A percentile compares a stretch with the other conserved stretches of the same genome.
Conservation (phyloP, 2,329 filamentous ascomycete genomes). For the Phyllosticta capitalensis region DNA sequence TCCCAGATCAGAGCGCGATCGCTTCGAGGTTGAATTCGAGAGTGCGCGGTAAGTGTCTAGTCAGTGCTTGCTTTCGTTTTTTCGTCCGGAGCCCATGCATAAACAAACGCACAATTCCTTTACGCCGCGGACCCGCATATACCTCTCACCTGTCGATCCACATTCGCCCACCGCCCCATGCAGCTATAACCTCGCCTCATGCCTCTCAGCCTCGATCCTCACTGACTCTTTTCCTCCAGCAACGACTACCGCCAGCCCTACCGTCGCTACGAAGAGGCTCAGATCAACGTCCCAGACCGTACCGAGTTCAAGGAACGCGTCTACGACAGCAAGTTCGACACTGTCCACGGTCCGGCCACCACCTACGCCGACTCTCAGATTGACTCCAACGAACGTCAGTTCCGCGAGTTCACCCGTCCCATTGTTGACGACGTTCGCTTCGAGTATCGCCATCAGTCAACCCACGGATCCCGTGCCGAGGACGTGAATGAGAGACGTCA, state of each 20-base stretch:
- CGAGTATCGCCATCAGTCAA: slow-evolving; percentile 12
- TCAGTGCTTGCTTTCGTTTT: neutral
- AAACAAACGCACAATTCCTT: slow-evolving; percentile 15
- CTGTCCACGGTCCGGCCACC: slow-evolving; percentile 39
- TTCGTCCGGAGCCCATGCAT: slow-evolving; percentile 13
- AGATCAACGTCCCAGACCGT: slow-evolving; percentile 54
- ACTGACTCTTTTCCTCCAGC: slow-evolving; percentile 14
- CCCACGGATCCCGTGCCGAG: slow-evolving; percentile 31
- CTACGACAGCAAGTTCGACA: slow-evolving; percentile 39
- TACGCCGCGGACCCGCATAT: neutral
- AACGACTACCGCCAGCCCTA: slow-evolving; percentile 48
- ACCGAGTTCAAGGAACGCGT: slow-evolving; percentile 46
- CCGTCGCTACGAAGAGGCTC: slow-evolving; percentile 52
- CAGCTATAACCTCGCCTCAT: neutral
- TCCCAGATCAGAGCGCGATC: slow-evolving; percentile 10
- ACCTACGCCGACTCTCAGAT: slow-evolving; percentile 47
- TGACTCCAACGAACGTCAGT: slow-evolving; percentile 49
- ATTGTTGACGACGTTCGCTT: slow-evolving; percentile 34
- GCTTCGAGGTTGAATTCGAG: slow-evolving; percentile 19
- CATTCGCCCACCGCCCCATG: neutral
- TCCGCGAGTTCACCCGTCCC: slow-evolving; percentile 52
- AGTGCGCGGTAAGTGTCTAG: slow-evolving; percentile 18
- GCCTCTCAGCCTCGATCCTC: slow-evolving; percentile 1
- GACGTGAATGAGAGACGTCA: slow-evolving; percentile 30
- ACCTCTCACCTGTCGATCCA: slow-evolving; percentile 14